Conservation (phyloP, 2,329 filamentous ascomycete species). For the Cadophora luteo-olivacea region DNA sequence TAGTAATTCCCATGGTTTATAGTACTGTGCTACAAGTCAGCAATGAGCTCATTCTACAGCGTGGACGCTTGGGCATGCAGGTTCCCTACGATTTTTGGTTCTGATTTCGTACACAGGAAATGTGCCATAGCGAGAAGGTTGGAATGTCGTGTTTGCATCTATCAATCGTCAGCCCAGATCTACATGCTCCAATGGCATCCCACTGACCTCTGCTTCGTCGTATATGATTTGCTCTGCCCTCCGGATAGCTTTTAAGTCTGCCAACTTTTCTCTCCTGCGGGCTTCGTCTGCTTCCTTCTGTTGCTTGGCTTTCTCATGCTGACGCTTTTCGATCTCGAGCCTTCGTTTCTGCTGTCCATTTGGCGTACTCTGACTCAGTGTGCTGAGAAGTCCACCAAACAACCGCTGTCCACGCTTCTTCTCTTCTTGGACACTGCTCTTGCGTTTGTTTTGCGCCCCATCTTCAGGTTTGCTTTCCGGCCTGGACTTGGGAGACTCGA, state of each 20-base stretch:
- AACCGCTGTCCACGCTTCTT: slow-evolving; percentile 84
- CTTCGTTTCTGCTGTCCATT: slow-evolving; percentile 71
- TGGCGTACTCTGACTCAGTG: slow-evolving; percentile 73
- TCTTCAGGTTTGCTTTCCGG: slow-evolving; percentile 28
- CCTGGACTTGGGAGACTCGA: slow-evolving; percentile 23
- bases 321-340: slow-evolving; percentile 81
- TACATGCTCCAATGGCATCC: neutral
- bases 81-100: slow-evolving; percentile 74
- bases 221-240: slow-evolving; percentile 75
- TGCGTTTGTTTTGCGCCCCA: slow-evolving; percentile 44
- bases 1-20: slow-evolving; percentile 81
- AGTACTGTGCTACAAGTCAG: slow-evolving; percentile 66
- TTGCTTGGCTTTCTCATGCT: slow-evolving; percentile 76
- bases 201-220: slow-evolving; percentile 77
- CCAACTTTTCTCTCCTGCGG: slow-evolving; percentile 68
- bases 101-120: slow-evolving; percentile 73
- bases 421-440: slow-evolving; percentile 69
- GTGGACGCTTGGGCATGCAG: neutral
- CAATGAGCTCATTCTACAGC: neutral
- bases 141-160: slow-evolving; percentile 72
- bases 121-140: slow-evolving; percentile 75
- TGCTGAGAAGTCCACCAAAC: slow-evolving; percentile 73
- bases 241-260: slow-evolving; percentile 65
- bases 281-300: slow-evolving; percentile 76
- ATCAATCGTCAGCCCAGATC: neutral